A percentile compares a stretch with the other conserved stretches of the same genome.
Conservation (phyloP, 1,139 yeast genomes). For the Yamadazyma jaroonii region DNA sequence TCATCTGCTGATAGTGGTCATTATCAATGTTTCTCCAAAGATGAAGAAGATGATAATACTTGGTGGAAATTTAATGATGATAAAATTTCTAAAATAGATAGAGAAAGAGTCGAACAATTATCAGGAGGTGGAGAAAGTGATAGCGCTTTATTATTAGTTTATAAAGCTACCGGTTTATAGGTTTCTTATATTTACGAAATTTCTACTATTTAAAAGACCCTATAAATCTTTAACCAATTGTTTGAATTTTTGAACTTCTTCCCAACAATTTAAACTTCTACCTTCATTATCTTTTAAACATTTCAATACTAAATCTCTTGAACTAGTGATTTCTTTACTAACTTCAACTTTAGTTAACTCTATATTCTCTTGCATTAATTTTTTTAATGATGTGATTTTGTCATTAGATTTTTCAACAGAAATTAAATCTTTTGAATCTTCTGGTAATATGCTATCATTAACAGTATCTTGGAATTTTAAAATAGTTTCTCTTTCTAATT, state of each 20-base stretch:
- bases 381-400: conserved; percentile 42
- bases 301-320: conserved; percentile 56
- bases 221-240: conserved; percentile 37
- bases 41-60: conserved; percentile 64
- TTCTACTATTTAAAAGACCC: not conserved
- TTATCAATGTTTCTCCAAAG: conserved; percentile 84
- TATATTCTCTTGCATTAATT: conserved; percentile 46
- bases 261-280: conserved; percentile 84
- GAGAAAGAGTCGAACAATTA: conserved; percentile 75
- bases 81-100: conserved; percentile 72
- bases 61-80: conserved; percentile 98
- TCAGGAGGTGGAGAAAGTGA: conserved; percentile 99
- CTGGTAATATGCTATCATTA: conserved; percentile 36
- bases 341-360: conserved; percentile 40
- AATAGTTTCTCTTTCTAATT: conserved; percentile 59
- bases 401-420: conserved; percentile 36
- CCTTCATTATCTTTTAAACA: conserved; percentile 72
- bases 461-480: conserved; percentile 54
- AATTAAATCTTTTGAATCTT: conserved; percentile 24
- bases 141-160: conserved; percentile 83
- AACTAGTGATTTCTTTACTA: conserved; percentile 28
- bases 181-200: not conserved
- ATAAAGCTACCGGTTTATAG: conserved; percentile 65
- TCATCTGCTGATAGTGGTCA: conserved; percentile 97
- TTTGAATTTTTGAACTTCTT: conserved; percentile 75